Base-by-base conservation (phyloP, 2,329 filamentous ascomycete species). In the Cladosporium phlei region DNA sequence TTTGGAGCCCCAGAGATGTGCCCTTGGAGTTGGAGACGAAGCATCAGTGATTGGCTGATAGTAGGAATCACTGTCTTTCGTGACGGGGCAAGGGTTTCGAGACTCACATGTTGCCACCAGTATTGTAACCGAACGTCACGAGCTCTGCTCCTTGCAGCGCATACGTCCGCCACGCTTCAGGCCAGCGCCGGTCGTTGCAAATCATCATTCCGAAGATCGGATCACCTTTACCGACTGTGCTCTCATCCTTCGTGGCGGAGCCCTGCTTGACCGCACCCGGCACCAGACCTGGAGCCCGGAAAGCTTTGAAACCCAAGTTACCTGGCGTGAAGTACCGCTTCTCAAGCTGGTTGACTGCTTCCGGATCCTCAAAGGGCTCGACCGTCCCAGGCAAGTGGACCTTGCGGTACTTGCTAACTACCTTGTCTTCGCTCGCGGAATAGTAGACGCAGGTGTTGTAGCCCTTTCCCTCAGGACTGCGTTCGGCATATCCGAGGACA, bases 121-220 rank as follows among this genome's bases (percentile, higher is more conserved):
- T 77, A 57, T 77, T 77, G 57, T 75, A 77, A 1, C 75, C 75
- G 38, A 72, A 73, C 46, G 69, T 59, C 4, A 73, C 58, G 6
- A 76, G 52, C 57, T 77, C 73, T 2, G 69, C 68, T 5, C 74
- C 74, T 53, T 77, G 73, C 5, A 78, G 62, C 1, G 74, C 73
- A 52, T 76, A 73, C 14, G 65, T 65, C 25, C 76, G 61, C 75
- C 76, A 79, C 0, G 68, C 70, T 53, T 78, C 76, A 1, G 72
- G 66, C 76, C 75, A 78, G 6, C 75, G 65, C 4, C 74, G 61
- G 57, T 78, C 75, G 53, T 78, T 79, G 61, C 75, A 78, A 49
- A 77, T 75, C 56, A 78, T 65, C 73, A 77, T 76, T 7, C 76
- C 65, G 22, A 77, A 38, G 34, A 79, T 76, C 2, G 75, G 70